Conservation (phyloP, 2,329 filamentous ascomycete genomes). For the Trichoderma harzianum region DNA sequence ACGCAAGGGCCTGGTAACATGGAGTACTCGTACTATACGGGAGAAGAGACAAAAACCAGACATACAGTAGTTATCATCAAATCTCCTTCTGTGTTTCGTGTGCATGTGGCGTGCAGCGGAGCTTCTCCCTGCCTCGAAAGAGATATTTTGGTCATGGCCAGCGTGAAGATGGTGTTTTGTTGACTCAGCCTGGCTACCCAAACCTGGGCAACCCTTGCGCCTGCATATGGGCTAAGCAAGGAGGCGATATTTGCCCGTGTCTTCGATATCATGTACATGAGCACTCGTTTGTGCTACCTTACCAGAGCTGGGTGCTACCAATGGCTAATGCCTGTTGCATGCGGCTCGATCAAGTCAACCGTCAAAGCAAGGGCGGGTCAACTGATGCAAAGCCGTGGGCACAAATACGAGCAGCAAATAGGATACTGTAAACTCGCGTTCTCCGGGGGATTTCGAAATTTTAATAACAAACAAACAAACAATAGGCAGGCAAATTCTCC, state of each 20-base stretch:
- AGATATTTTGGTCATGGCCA: not conserved
- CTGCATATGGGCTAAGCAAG: conserved; percentile 6
- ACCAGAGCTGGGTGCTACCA: not conserved
- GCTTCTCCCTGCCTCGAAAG: not conserved
- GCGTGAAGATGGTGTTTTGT: not conserved
- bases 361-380: not conserved
- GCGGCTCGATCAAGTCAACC: not conserved
- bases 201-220: not conserved
- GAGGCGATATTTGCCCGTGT: not conserved
- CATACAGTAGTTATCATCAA: not conserved
- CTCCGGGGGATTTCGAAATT: not conserved
- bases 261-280: not conserved
- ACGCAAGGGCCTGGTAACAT: not conserved
- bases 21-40: not conserved
- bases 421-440: not conserved
- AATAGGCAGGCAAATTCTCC: not conserved
- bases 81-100: not conserved
- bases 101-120: conserved; percentile 9
- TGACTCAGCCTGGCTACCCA: not conserved
- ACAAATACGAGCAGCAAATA: not conserved
- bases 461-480: not conserved
- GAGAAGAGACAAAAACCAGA: not conserved
- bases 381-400: not conserved
- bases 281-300: not conserved
- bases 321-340: not conserved